Base-by-base conservation (phyloP, 192 early-diverging fungal species). In the Lobosporangium transversale region DNA sequence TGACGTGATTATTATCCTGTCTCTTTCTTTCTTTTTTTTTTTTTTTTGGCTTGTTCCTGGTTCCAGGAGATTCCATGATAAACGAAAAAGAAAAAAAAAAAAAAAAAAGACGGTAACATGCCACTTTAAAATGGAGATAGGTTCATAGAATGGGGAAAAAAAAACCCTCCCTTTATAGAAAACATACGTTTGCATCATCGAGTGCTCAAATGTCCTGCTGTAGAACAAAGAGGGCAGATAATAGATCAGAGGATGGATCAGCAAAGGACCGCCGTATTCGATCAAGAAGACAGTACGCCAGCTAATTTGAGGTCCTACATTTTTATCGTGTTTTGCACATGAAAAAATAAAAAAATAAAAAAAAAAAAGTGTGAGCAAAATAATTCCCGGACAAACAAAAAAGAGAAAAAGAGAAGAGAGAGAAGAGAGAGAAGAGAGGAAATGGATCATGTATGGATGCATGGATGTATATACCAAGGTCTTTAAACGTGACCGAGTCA, bases 271-370 rank as follows among this genome's bases (percentile, higher is more conserved):
- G 42, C 90, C 68, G 54, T 98, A 98, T 80, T 98, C 97, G 59
- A 97, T 88, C 67, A 94, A 82, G 67, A 97, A 98, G 49, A 97
- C 95, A 20, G 92, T 94, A 57, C 86, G 84, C 97, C 97, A 98
- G 59, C 94, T 91, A 60, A 97, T 91, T 80, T 98, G 97, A 17
- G 93, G 93, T 11, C 94, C 90, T 81, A 53, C 49, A 31, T 8
- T 18, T 58, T 20, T 23, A 47, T 27, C 20, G 12, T 54, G 53
- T n/a, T n/a, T n/a, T n/a, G n/a, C n/a, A n/a, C n/a, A n/a, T n/a
- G n/a, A n/a, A n/a, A n/a, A n/a, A n/a, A n/a, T n/a, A n/a, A n/a
- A n/a, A n/a, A n/a, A n/a, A n/a, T n/a, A n/a, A n/a, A n/a, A n/a
- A n/a, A n/a, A n/a, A n/a, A n/a, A n/a, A n/a, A n/a, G n/a, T n/a